Evolutionary conservation across 441 rosid genomes (phyloP).

Genomic region (Hura crepitans): DNA sequence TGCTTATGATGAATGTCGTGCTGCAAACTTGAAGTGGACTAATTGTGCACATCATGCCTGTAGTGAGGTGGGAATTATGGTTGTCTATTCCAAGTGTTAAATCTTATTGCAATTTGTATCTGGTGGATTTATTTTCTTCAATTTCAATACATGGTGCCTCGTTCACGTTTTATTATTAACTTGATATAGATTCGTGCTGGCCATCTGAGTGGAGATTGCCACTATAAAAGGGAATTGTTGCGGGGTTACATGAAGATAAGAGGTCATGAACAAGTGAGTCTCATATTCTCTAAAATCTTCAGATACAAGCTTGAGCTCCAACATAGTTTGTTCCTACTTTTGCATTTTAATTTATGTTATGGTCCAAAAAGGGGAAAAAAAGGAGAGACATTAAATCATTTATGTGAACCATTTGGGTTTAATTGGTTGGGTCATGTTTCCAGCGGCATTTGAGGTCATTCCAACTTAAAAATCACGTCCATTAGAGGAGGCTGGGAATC

Average conservation of each 20-base stretch:
- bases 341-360: slow-evolving; percentile 2
- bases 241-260: slow-evolving; percentile 68
- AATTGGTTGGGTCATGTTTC: background rate
- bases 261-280: slow-evolving; percentile 85
- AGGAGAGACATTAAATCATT: background rate
- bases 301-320: background rate
- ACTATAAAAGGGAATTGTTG: slow-evolving; percentile 77
- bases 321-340: background rate
- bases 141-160: background rate
- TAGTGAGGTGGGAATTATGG: slow-evolving; percentile 54
- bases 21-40: slow-evolving; percentile 76
- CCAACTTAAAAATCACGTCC: background rate
- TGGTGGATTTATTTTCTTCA: slow-evolving; percentile 6
- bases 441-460: background rate
- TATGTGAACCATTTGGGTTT: background rate
- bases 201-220: slow-evolving; percentile 92
- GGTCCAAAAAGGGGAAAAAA: background rate
- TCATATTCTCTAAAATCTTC: background rate
- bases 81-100: background rate
- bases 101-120: background rate
- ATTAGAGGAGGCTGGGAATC: background rate
- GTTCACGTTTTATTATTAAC: background rate
- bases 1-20: slow-evolving; percentile 87
- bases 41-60: slow-evolving; percentile 98
- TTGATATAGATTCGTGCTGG: slow-evolving; percentile 71